A percentile compares a stretch with the other conserved stretches of the same genome.
These are phyloP conservation scores for Kuraishia molischiana DNA, from an alignment of 805 yeast genomes.

Conservation along the genomic window DNA sequence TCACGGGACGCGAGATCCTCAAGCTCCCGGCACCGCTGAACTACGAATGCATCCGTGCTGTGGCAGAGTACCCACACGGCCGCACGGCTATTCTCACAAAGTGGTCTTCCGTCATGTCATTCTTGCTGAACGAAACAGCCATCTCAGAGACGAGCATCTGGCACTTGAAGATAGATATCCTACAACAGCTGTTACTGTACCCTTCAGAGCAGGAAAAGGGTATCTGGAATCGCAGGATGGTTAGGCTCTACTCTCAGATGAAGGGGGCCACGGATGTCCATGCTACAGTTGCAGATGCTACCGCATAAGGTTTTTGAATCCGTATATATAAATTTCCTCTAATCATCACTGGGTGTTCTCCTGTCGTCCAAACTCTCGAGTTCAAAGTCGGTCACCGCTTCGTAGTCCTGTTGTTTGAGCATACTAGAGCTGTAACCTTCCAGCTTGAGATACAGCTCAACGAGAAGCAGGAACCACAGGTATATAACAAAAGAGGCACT, in stretches of 20 bases:
- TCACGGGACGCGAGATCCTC: slow-evolving; percentile 12
- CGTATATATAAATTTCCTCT: neutral
- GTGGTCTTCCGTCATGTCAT: slow-evolving; percentile 20
- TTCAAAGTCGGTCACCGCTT: slow-evolving; percentile 11
- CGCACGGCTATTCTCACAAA: slow-evolving; percentile 11
- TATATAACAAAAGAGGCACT: slow-evolving; percentile 68
- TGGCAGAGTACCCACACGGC: slow-evolving; percentile 11
- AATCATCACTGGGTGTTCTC: slow-evolving; percentile 3
- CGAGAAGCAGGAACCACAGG: slow-evolving; percentile 52
- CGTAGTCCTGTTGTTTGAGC: slow-evolving; percentile 3
- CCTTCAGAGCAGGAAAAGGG: neutral
- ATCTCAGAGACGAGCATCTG: slow-evolving; percentile 13
- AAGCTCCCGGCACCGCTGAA: slow-evolving; percentile 13
- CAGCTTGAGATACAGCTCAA: slow-evolving; percentile 48
- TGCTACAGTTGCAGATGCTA: neutral
- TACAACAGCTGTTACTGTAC: slow-evolving; percentile 8
- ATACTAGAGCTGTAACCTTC: slow-evolving; percentile 14
- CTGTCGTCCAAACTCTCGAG: slow-evolving; percentile 16
- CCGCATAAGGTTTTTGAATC: neutral
- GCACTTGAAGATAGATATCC: slow-evolving; percentile 8
- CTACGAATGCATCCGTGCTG: neutral
- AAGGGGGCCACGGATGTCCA: neutral
- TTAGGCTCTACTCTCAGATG: neutral
- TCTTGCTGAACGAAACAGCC: slow-evolving; percentile 12
- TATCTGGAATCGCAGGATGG: neutral